These are phyloP conservation scores for Chaetoscypha palmicola DNA, from an alignment of 2,329 filamentous ascomycete genomes.

Conservation along the genomic window DNA sequence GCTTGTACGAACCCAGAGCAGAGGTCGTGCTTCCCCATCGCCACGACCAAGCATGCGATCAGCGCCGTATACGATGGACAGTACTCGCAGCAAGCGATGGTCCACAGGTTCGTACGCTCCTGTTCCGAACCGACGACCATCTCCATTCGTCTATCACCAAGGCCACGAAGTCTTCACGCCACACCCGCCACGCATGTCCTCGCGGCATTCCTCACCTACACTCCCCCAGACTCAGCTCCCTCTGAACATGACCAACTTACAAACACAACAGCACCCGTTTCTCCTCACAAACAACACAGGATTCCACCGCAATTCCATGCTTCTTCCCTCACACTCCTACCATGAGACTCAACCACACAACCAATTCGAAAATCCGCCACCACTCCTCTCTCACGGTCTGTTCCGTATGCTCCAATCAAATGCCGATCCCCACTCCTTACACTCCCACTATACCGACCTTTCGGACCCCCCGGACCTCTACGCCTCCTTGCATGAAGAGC, in stretches of 20 bases:
- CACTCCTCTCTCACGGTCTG: slow-evolving; percentile 61
- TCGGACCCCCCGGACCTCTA: slow-evolving; percentile 74
- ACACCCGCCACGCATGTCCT: slow-evolving; percentile 47
- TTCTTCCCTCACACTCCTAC: slow-evolving; percentile 44
- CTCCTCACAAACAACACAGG: slow-evolving; percentile 45
- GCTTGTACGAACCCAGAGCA: slow-evolving; percentile 56
- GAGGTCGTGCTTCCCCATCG: slow-evolving; percentile 64
- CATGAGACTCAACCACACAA: slow-evolving; percentile 37
- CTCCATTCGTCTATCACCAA: slow-evolving; percentile 57
- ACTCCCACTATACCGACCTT: slow-evolving; percentile 64
- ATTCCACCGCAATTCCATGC: slow-evolving; percentile 51
- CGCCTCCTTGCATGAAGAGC: slow-evolving; percentile 66
- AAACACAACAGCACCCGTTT: slow-evolving; percentile 50
- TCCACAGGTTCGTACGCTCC: slow-evolving; percentile 68
- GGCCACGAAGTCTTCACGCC: slow-evolving; percentile 52
- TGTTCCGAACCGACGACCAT: slow-evolving; percentile 45
- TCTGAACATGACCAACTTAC: slow-evolving; percentile 43
- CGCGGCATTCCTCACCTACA: slow-evolving; percentile 42
- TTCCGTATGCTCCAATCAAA: slow-evolving; percentile 72
- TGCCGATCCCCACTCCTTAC: slow-evolving; percentile 58
- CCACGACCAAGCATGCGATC: slow-evolving; percentile 61
- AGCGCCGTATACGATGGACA: slow-evolving; percentile 64
- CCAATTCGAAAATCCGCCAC: slow-evolving; percentile 52
- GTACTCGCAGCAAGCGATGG: slow-evolving; percentile 64
- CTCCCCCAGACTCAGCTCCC: slow-evolving; percentile 41